Evolutionary conservation across 2,329 filamentous ascomycete genomes (phyloP).

Genomic region (Blastomyces gilchristii): DNA sequence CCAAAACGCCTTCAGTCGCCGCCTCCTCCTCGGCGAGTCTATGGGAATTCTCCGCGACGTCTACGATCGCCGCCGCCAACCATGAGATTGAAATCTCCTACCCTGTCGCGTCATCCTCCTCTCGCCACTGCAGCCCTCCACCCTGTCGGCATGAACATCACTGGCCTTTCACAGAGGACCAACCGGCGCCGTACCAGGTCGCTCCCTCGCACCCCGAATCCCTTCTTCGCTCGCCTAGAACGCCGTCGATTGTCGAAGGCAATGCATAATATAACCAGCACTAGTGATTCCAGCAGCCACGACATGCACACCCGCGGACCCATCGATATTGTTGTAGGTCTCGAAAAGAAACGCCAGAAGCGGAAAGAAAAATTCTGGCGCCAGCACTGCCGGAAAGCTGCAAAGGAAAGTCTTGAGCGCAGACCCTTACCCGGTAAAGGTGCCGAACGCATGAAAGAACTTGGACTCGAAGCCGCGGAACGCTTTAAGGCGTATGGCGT

Average conservation of each 20-base stretch:
- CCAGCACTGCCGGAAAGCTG: slow-evolving; percentile 75
- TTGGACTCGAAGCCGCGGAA: slow-evolving; percentile 80
- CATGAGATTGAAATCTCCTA: slow-evolving; percentile 42
- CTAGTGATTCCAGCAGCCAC: slow-evolving; percentile 20
- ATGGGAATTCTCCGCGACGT: slow-evolving; percentile 62
- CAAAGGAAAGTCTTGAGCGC: slow-evolving; percentile 55
- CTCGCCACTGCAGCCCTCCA: slow-evolving; percentile 35
- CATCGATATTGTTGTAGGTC: slow-evolving; percentile 92
- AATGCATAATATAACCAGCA: slow-evolving; percentile 26
- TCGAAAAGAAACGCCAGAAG: slow-evolving; percentile 87
- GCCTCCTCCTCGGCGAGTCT: slow-evolving; percentile 44
- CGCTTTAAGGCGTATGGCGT: slow-evolving; percentile 58
- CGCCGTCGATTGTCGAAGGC: slow-evolving; percentile 25
- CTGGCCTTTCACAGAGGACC: slow-evolving; percentile 51
- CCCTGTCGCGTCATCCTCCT: slow-evolving; percentile 34
- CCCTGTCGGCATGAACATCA: slow-evolving; percentile 43
- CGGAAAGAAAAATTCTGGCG: slow-evolving; percentile 87
- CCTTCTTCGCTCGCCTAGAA: slow-evolving; percentile 45
- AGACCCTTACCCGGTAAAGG: slow-evolving; percentile 73
- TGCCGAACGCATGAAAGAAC: slow-evolving; percentile 83
- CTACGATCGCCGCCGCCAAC: slow-evolving; percentile 61
- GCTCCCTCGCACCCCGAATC: slow-evolving; percentile 65
- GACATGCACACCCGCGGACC: slow-evolving; percentile 73
- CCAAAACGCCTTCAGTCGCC: slow-evolving; percentile 52
- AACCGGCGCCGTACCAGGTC: slow-evolving; percentile 72